Base-by-base conservation (phyloP, 164 flowering plant genomes). In the Chloranthus sessilifolius region DNA sequence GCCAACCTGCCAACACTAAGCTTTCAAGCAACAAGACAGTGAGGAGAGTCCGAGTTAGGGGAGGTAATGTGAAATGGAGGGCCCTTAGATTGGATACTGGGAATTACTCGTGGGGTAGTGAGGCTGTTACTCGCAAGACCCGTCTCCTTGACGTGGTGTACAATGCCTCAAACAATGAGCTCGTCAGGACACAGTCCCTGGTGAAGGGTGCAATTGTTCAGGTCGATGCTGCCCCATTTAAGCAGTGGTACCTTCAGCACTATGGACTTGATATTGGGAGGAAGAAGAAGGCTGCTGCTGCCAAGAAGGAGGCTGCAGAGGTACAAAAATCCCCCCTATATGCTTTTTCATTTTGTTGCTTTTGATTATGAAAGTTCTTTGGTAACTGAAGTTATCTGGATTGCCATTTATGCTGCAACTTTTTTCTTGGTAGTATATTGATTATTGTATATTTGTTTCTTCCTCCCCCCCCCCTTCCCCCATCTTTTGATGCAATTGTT, bases 131-230 rank as follows among this genome's bases (percentile, higher is more conserved):
- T 26, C 55, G 55, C 20, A 52, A 52, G 55, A 52, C 55, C 0
- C 45, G 55, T 37, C 0, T 52, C 21, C 55, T 52, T n/a, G 55
- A 52, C 23, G 55, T 52, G 14, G 55, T 52, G 14, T 52, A 52
- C 44, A 52, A 52, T 24, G 55, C 55, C 4, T 52, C 55, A 26
- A 52, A 52, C 55, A 52, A 52, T 25, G 55, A 52, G 45, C 55
- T 52, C 16, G 55, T 52, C 19, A 22, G 55, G 29, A 52, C 55
- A 11, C 55, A 52, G 34, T 38, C 55, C 0, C 28, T 52, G 8
- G 55, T 52, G 34, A 52, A 38, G 55, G 24, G 35, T 17, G 55
- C 55, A 11, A 52, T 52, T 25, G 55, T 52, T 20, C 55, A 52
- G 2, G 46, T 52, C 22, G 55, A 52, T 38, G 55, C 55, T 16